Percentiles rank a stretch among this genome's conserved stretches.
These are phyloP conservation scores for Fusarium fujikuroi DNA, from an alignment of 2,329 filamentous ascomycete genomes.

Conservation along the genomic window DNA sequence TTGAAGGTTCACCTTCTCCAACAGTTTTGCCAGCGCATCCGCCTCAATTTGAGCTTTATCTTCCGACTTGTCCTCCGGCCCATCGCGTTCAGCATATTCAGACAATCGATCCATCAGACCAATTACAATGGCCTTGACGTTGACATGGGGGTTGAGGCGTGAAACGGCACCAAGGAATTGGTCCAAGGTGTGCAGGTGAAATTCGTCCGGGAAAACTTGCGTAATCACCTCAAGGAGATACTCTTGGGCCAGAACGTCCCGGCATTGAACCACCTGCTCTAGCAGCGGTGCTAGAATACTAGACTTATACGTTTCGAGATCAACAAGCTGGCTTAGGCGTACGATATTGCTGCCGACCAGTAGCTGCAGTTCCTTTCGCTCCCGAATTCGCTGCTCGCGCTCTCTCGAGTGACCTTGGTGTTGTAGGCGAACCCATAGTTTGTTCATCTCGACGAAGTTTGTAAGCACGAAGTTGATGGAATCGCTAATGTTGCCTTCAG, in stretches of 20 bases:
- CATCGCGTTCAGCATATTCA: conserved; percentile 91
- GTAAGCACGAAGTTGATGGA: conserved; percentile 98
- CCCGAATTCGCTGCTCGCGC: conserved; percentile 90
- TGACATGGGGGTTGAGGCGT: conserved; percentile 93
- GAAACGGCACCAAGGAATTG: conserved; percentile 94
- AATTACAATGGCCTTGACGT: conserved; percentile 97
- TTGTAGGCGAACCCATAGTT: conserved; percentile 96
- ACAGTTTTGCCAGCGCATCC: conserved; percentile 79
- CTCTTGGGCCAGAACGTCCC: conserved; percentile 95
- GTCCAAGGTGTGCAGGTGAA: conserved; percentile 95
- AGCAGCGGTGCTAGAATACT: conserved; percentile 88
- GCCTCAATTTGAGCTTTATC: conserved; percentile 83
- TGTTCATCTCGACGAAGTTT: conserved; percentile 99
- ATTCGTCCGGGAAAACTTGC: conserved; percentile 98
- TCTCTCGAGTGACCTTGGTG: conserved; percentile 98
- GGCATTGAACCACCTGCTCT: conserved; percentile 97
- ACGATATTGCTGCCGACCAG: conserved; percentile 97
- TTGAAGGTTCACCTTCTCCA: conserved; percentile 80
- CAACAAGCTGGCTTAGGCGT: conserved; percentile 92
- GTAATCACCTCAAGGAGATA: conserved; percentile 98
- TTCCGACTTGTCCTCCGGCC: conserved; percentile 72
- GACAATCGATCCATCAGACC: conserved; percentile 97
- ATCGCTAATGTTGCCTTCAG: conserved; percentile 94
- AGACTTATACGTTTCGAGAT: conserved; percentile 92
- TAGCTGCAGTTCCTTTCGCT: conserved; percentile 93